A percentile compares a stretch with the other conserved stretches of the same genome.
Evolutionary conservation across 257 asterid species (phyloP).

Genomic region (Capsicum baccatum): DNA sequence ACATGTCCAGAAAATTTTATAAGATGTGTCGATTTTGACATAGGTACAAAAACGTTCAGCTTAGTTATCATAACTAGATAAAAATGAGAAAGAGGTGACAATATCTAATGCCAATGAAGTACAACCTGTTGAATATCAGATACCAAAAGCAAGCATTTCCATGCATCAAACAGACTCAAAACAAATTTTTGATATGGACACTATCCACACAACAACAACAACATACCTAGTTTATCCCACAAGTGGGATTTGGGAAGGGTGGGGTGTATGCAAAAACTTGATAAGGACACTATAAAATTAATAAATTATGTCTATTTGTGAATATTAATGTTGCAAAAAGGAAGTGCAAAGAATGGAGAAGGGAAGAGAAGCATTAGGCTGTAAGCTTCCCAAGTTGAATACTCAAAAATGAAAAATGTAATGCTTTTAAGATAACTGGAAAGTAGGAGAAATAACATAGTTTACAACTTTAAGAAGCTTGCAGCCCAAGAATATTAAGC

Average conservation of each 20-base stretch:
- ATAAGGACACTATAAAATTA: conserved; percentile 1
- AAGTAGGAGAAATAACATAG: neutral
- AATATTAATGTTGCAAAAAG: neutral
- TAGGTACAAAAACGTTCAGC: neutral
- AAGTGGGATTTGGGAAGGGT: too few relatives aligned
- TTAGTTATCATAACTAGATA: conserved; percentile 15
- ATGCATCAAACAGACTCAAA: neutral
- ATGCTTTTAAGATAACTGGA: conserved; percentile 9
- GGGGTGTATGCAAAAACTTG: neutral
- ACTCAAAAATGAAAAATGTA: neutral
- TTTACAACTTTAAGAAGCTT: conserved; percentile 24
- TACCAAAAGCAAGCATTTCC: conserved; percentile 7
- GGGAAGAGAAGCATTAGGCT: conserved; percentile 18
- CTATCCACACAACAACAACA: neutral
- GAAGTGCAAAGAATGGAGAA: conserved; percentile 9
- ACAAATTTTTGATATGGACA: neutral
- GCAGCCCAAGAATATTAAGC: neutral
- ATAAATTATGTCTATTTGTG: conserved; percentile 14
- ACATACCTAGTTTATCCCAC: too few relatives aligned
- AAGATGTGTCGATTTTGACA: neutral
- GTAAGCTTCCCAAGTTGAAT: neutral
- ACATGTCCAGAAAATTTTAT: neutral
- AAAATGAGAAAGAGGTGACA: conserved; percentile 15
- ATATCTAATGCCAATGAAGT: neutral
- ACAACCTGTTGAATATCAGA: neutral